Evolutionary conservation across 2,329 filamentous ascomycete species (phyloP), one percentile per base, ranked within the genome.

Genomic region (Dactylellina drechsleri): DNA sequence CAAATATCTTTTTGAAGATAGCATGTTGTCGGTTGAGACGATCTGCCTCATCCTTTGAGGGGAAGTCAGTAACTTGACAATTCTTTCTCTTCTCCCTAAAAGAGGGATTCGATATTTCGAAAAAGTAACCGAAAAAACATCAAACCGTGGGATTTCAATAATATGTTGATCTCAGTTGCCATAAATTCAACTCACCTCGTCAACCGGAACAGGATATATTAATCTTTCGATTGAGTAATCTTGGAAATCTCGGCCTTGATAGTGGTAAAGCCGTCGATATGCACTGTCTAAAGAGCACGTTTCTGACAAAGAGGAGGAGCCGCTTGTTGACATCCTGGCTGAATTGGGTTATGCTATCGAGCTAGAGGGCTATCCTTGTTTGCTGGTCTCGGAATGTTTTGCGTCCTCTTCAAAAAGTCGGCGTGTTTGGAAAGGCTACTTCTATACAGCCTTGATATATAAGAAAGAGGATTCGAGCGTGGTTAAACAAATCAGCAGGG

Each of bases 201-300:
- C 91, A 68, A 91, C 84, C 7, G 91, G 91, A 53, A 84, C 87
- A 78, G 91, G 89, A 80, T 91, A 91, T 76, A 87, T 86, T 41
- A 84, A 84, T 77, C 90, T 87, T 31, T 88, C 85, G 62, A 92
- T 81, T 18, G 90, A 86, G 82, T 89, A 88, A 79, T 85, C 85
- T 77, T 92, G 90, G 80, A 88, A 92, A 54, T 86, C 84, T 80
- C 91, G 85, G 74, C 88, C 88, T 80, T 89, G 84, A 77, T 89
- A 83, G 15, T 84, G 83, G 71, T 90, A 82, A 4, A 86, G 89
- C 79, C 89, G 85, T 77, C 86, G 83, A 79, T 87, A 87, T 52
- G 82, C 82, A 65, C 85, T 85, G 81, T 90, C 88, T 78, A 91
- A 82, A 62, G 82, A 82, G 72, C 80, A 81, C 56, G 84, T 86